Evolutionary conservation across 1,284 basidiomycete genomes (phyloP).

Genomic region (Apiotrichum akiyoshidainum): DNA sequence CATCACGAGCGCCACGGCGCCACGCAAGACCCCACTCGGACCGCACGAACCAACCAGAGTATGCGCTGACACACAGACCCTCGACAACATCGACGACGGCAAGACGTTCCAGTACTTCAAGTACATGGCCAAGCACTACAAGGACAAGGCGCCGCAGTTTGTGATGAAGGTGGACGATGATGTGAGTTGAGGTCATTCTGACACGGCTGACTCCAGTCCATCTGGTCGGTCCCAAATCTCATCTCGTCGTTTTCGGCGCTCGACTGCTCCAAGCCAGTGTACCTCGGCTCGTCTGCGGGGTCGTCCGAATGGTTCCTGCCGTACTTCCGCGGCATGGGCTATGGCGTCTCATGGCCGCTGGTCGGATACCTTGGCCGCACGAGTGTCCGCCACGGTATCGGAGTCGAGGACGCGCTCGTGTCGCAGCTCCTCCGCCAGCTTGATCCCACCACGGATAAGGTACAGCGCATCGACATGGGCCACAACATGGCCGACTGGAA

Average conservation of each 20-base stretch:
- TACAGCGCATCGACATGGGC: constrained; percentile 48
- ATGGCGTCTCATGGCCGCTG: constrained; percentile 52
- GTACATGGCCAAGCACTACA: constrained; percentile 47
- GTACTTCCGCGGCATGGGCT: constrained; percentile 52
- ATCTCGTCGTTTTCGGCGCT: constrained; percentile 46
- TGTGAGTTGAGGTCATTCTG: too few relatives aligned
- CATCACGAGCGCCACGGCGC: too few relatives aligned
- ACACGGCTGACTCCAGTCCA: constrained; percentile 40
- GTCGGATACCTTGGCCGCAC: constrained; percentile 51
- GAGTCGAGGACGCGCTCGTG: constrained; percentile 51
- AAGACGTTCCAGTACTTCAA: constrained; percentile 53
- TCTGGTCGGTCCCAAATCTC: constrained; percentile 51
- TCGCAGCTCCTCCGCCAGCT: constrained; percentile 50
- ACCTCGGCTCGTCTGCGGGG: constrained; percentile 51
- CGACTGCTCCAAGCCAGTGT: constrained; percentile 50
- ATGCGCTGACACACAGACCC: constrained; percentile 28
- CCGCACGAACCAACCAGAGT: too few relatives aligned
- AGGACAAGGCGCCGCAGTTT: constrained; percentile 45
- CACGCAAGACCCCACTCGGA: too few relatives aligned
- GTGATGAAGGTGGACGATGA: constrained; percentile 53
- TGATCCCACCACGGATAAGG: constrained; percentile 46
- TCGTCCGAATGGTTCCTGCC: constrained; percentile 44
- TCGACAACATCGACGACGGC: constrained; percentile 51
- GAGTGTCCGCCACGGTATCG: constrained; percentile 46
- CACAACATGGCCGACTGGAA: constrained; percentile 54